Evolutionary conservation across 2,329 filamentous ascomycete genomes (phyloP).

Genomic region (Periconia digitata): DNA sequence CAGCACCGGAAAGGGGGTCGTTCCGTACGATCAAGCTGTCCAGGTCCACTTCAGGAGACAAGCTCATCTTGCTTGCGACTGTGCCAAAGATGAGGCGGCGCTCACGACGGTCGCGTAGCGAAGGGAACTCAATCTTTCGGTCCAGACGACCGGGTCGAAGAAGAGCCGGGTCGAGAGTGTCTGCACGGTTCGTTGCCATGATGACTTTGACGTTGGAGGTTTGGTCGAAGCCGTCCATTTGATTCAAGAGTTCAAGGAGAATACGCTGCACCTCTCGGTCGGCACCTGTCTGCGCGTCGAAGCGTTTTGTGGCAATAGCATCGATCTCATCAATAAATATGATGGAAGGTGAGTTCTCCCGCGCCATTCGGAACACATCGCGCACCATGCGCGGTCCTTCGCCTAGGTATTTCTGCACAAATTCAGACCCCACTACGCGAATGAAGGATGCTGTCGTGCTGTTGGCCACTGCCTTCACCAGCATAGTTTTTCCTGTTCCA

Average conservation of each 20-base stretch:
- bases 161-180: conserved; percentile 92
- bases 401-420: conserved; percentile 97
- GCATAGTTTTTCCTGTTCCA: conserved; percentile 94
- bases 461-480: conserved; percentile 98
- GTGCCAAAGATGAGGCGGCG: conserved; percentile 94
- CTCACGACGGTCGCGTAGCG: conserved; percentile 87
- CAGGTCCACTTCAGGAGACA: conserved; percentile 93
- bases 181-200: conserved; percentile 98
- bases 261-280: conserved; percentile 99
- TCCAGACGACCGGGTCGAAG: conserved; percentile 93
- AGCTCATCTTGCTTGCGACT: conserved; percentile 96
- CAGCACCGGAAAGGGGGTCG: conserved; percentile 89
- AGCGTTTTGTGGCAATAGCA: conserved; percentile 97
- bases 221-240: conserved; percentile 99
- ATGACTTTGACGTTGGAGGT: conserved; percentile 99
- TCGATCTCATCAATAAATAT: conserved; percentile 99
- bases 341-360: conserved; percentile 96
- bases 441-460: conserved; percentile 98
- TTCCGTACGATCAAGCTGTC: conserved; percentile 96
- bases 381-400: conserved; percentile 98
- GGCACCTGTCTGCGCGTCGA: conserved; percentile 96
- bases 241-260: conserved; percentile 92
- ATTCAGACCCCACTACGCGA: conserved; percentile 95
- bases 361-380: conserved; percentile 98
- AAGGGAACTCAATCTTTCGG: conserved; percentile 99